These are phyloP conservation scores for Eucalyptus guilfoylei DNA, from an alignment of 345 rosid species.

Conservation along the genomic window DNA sequence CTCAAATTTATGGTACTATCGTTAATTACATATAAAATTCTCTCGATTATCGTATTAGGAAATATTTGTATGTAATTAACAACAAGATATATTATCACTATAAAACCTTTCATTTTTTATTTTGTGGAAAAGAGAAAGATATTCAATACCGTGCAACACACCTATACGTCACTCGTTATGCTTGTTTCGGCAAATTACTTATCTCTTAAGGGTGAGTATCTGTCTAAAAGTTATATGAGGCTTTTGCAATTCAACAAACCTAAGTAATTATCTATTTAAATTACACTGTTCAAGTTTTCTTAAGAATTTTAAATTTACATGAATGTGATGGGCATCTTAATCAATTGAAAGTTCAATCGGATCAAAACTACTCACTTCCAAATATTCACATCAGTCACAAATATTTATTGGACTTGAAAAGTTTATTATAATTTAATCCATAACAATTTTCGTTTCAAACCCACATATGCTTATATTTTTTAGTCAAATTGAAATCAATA, in stretches of 20 bases:
- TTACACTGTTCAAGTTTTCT: neutral
- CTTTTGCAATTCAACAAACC: neutral
- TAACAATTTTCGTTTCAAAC: neutral
- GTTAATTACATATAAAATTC: neutral
- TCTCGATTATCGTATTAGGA: neutral
- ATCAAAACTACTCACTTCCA: too few relatives aligned
- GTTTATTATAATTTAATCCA: too few relatives aligned
- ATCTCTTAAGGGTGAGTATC: neutral
- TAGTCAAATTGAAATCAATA: neutral
- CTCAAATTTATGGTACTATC: neutral
- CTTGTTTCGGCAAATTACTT: neutral
- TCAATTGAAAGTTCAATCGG: neutral
- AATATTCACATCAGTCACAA: neutral
- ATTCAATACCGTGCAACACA: neutral
- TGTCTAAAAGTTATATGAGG: neutral
- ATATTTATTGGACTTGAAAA: too few relatives aligned
- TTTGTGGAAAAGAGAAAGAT: too few relatives aligned
- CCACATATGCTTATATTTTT: too few relatives aligned
- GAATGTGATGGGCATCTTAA: neutral
- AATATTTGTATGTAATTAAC: neutral
- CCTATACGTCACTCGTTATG: fast-evolving
- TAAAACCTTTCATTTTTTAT: neutral
- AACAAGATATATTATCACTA: neutral
- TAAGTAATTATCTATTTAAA: neutral
- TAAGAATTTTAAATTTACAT: neutral